Evolutionary conservation across 768 basidiomycete genomes (phyloP).

Genomic region (Kwoniella mangroviensis): DNA sequence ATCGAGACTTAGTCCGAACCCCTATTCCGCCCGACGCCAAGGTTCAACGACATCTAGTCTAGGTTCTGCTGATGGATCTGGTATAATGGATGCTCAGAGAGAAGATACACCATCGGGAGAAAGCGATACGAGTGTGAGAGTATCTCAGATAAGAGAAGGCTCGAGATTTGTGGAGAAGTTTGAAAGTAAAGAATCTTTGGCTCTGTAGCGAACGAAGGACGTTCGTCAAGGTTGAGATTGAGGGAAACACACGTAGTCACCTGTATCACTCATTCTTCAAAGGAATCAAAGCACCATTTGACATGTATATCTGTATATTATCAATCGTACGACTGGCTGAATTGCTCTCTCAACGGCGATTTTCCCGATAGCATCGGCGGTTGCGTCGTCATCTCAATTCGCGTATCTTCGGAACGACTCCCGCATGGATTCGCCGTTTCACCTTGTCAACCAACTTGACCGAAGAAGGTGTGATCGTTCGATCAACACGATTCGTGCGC

Average conservation of each 20-base stretch:
- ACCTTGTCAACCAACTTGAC: slow-evolving; percentile 2
- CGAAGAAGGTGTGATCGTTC: neutral
- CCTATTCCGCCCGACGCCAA: neutral
- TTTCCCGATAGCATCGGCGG: neutral
- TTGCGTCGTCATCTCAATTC: no score
- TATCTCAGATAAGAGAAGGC: slow-evolving; percentile 19
- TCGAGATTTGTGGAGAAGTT: slow-evolving; percentile 26
- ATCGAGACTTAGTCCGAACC: slow-evolving; percentile 10
- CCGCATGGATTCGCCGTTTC: neutral
- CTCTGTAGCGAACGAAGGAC: neutral
- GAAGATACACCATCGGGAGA: neutral
- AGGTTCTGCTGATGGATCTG: neutral
- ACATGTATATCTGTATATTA: neutral
- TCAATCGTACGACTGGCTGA: neutral
- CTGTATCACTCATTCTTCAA: neutral
- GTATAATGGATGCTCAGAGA: neutral
- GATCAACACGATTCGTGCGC: neutral
- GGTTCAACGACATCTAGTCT: slow-evolving; percentile 2
- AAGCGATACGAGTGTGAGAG: slow-evolving; percentile 11
- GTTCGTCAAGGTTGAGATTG: neutral
- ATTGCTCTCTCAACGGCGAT: neutral
- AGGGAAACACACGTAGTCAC: no score
- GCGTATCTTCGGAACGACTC: neutral
- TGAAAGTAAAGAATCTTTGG: slow-evolving; percentile 23
- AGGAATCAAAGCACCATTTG: neutral